A percentile compares a stretch with the other conserved stretches of the same genome.
These are phyloP conservation scores for Ceratocystis colombiana DNA, from an alignment of 2,329 filamentous ascomycete genomes.

Conservation along the genomic window DNA sequence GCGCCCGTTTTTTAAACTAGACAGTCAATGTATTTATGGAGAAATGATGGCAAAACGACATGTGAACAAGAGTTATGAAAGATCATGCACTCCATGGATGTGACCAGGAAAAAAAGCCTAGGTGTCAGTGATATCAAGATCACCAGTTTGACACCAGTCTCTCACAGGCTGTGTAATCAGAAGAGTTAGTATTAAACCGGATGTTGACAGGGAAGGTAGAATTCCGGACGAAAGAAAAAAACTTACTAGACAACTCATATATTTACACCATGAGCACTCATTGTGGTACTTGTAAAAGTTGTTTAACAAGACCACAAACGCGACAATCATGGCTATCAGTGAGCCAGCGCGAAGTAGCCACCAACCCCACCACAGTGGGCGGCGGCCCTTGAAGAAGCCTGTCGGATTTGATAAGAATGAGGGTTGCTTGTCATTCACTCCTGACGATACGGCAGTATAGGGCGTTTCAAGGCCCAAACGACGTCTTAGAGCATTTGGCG, in stretches of 20 bases:
- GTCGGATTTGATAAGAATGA: constrained; percentile 54
- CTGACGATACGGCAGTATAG: constrained; percentile 57
- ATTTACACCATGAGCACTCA: constrained; percentile 86
- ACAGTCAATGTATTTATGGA: background rate
- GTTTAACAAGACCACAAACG: constrained; percentile 75
- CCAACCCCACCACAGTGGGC: constrained; percentile 95
- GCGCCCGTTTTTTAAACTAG: background rate
- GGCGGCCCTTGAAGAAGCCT: constrained; percentile 84
- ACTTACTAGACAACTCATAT: constrained; percentile 84
- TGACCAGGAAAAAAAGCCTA: background rate
- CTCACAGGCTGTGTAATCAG: constrained; percentile 46
- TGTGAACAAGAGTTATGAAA: constrained; percentile 8
- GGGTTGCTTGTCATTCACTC: constrained; percentile 40
- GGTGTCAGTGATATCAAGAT: constrained; percentile 26
- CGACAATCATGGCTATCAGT: constrained; percentile 68
- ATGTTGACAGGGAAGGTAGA: background rate
- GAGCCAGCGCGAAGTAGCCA: constrained; percentile 76
- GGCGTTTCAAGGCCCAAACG: constrained; percentile 62
- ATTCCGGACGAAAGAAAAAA: constrained; percentile 1
- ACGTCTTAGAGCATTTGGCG: constrained; percentile 66
- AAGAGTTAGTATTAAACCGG: constrained; percentile 28
- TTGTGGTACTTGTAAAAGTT: constrained; percentile 79
- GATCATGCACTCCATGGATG: background rate
- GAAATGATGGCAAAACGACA: constrained; percentile 1
- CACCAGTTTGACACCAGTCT: constrained; percentile 53